phyloP scores from a whole-genome alignment of 2,329 filamentous ascomycete genomes.

The Nannizzia gypsea region DNA sequence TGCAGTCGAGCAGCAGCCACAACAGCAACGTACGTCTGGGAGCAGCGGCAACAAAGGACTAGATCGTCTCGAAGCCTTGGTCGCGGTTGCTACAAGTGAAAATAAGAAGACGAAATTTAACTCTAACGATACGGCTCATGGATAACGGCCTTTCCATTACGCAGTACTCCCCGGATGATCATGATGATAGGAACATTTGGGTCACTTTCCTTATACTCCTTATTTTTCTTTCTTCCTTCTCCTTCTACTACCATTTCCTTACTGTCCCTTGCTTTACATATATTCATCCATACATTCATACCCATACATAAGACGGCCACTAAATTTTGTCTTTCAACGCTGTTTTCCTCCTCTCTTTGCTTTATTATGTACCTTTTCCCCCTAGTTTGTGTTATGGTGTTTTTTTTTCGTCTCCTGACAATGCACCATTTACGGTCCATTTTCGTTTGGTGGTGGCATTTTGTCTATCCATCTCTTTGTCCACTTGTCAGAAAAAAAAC shows the following conservation, averaged over 20 bases:
- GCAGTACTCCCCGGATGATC: background rate
- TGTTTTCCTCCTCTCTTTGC: background rate
- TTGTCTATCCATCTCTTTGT: background rate
- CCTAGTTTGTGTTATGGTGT: no score
- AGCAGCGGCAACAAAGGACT: slow-evolving; percentile 26
- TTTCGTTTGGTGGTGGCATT: background rate
- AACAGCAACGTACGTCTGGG: slow-evolving; percentile 16
- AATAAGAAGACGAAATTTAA: background rate
- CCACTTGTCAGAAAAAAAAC: background rate
- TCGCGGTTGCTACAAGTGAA: slow-evolving; percentile 39
- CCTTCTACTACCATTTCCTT: background rate
- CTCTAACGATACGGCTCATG: background rate
- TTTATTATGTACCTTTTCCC: background rate
- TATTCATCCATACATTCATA: background rate
- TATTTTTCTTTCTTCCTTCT: background rate
- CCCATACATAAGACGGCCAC: background rate
- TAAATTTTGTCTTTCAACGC: background rate
- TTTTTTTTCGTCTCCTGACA: background rate
- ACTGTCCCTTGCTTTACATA: background rate
- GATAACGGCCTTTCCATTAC: background rate
- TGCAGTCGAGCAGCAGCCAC: slow-evolving; percentile 13
- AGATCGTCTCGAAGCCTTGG: slow-evolving; percentile 39
- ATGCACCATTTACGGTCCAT: background rate
- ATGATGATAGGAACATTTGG: background rate
- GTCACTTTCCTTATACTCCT: background rate